These are phyloP conservation scores for Rhodosporidiobolus sp. DNA, from an alignment of 768 basidiomycete species.

Conservation along the genomic window DNA sequence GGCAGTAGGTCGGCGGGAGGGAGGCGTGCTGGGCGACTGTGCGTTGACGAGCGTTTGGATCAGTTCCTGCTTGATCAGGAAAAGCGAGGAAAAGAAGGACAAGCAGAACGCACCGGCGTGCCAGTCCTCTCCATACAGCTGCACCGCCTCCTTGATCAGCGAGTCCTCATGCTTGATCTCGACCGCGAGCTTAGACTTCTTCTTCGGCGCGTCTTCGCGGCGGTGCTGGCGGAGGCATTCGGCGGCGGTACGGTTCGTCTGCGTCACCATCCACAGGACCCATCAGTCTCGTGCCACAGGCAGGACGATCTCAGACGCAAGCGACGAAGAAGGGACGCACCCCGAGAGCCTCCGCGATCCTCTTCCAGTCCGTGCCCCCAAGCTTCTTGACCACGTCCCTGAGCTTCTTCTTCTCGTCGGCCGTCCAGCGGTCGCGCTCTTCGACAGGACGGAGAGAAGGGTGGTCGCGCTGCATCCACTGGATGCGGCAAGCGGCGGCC, in stretches of 20 bases:
- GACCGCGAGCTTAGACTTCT: neutral
- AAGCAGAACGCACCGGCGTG: constrained; percentile 11
- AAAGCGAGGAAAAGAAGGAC: neutral
- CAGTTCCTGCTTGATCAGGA: too few relatives aligned
- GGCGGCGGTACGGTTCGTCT: constrained; percentile 16
- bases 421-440: constrained; percentile 6
- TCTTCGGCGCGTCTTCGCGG: neutral
- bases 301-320: neutral
- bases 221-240: constrained; percentile 22
- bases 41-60: too few relatives aligned
- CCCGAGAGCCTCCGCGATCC: constrained; percentile 21
- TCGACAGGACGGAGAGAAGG: constrained; percentile 7
- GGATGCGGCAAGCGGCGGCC: constrained; percentile 24
- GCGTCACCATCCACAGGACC: neutral
- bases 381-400: constrained; percentile 4
- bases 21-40: constrained; percentile 24
- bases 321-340: constrained; percentile 6
- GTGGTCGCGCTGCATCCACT: constrained; percentile 37
- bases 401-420: constrained; percentile 18
- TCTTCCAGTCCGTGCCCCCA: constrained; percentile 16
- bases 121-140: constrained; percentile 36
- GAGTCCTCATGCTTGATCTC: constrained; percentile 25
- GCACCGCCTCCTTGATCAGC: constrained; percentile 13
- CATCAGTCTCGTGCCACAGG: too few relatives aligned
- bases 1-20: constrained; percentile 15